Evolutionary conservation across 768 basidiomycete genomes (phyloP).

Genomic region (Trametes maxima): DNA sequence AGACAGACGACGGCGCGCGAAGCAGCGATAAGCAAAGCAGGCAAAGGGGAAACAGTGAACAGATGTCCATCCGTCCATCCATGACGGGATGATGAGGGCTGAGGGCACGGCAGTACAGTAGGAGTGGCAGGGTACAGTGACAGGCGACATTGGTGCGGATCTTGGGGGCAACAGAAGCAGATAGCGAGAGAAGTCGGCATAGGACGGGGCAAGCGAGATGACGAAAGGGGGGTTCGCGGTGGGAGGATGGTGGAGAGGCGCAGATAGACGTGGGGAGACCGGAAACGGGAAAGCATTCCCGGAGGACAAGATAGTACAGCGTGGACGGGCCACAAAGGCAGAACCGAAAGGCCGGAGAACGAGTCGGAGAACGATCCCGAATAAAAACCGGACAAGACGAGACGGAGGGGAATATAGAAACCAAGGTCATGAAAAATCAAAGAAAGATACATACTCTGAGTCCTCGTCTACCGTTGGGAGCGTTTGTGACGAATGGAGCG

Average conservation of each 20-base stretch:
- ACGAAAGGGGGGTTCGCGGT: background rate
- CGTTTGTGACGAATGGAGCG: slow-evolving; percentile 20
- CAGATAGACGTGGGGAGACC: slow-evolving; percentile 15
- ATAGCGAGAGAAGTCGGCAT: background rate
- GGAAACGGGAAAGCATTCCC: background rate
- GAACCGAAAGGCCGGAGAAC: slow-evolving; percentile 2
- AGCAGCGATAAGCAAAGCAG: background rate
- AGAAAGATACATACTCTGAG: slow-evolving; percentile 32
- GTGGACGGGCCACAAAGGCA: background rate
- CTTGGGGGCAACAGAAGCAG: background rate
- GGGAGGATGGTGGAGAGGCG: background rate
- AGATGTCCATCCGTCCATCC: background rate
- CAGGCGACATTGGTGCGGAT: background rate
- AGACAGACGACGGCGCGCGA: background rate
- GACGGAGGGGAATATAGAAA: background rate
- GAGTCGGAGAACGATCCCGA: background rate
- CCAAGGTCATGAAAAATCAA: slow-evolving; percentile 22
- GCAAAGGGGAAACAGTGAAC: background rate
- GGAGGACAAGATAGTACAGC: background rate
- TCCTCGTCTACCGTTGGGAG: slow-evolving; percentile 28
- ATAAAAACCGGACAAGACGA: background rate
- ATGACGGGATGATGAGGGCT: background rate
- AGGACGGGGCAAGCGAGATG: background rate
- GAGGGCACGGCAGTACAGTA: background rate
- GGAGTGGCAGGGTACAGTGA: background rate